phyloP scores from a whole-genome alignment of 768 basidiomycete species.

The Hydnum rufescens region DNA sequence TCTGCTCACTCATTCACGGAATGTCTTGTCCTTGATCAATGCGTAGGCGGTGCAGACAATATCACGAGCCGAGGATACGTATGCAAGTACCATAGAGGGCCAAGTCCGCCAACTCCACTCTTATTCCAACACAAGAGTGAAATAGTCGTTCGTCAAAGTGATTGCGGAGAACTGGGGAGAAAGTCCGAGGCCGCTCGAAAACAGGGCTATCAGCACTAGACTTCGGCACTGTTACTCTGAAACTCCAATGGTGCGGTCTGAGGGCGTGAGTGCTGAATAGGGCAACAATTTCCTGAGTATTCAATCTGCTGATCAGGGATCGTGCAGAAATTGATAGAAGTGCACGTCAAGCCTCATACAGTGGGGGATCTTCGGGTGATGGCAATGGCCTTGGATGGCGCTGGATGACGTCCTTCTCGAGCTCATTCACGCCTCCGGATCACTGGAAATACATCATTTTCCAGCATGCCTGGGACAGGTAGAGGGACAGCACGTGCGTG shows the following conservation, averaged over 20 bases:
- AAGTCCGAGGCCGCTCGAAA: conserved; percentile 29
- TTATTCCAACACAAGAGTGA: conserved; percentile 23
- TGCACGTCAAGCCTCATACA: not conserved
- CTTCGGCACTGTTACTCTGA: conserved; percentile 25
- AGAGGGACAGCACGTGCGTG: conserved; percentile 18
- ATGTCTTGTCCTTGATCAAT: conserved; percentile 72
- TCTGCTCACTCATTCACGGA: conserved; percentile 71
- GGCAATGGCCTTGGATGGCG: too few relatives aligned
- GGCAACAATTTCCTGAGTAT: conserved; percentile 66
- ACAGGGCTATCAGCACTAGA: not conserved
- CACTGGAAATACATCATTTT: too few relatives aligned
- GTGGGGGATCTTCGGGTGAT: conserved; percentile 18
- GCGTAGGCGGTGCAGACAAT: conserved; percentile 61
- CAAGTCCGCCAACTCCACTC: too few relatives aligned
- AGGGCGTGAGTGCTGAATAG: too few relatives aligned
- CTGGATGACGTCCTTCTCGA: too few relatives aligned
- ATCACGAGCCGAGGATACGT: too few relatives aligned
- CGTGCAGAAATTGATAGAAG: not conserved
- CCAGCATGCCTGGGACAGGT: too few relatives aligned
- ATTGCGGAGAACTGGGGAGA: conserved; percentile 55
- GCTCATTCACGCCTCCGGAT: too few relatives aligned
- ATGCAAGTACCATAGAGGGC: too few relatives aligned
- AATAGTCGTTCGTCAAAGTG: conserved; percentile 43
- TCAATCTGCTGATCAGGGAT: conserved; percentile 25
- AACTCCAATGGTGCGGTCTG: conserved; percentile 84